Evolutionary conservation across 306 rosid genomes (phyloP).

Genomic region (Lablab purpureus): DNA sequence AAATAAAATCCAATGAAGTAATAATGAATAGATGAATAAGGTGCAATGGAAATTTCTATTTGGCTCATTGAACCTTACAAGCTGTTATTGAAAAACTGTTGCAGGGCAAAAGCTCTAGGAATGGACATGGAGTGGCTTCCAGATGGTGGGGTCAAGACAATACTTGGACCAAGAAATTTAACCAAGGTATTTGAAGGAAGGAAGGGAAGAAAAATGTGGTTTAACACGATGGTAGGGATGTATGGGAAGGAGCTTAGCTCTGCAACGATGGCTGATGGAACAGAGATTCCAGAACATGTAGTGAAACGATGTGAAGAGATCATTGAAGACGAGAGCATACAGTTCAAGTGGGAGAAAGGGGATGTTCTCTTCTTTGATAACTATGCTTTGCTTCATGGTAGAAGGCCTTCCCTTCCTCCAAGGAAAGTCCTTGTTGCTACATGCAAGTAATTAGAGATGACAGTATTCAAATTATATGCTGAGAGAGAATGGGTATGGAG

Average conservation of each 20-base stretch:
- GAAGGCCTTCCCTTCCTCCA: constrained; percentile 93
- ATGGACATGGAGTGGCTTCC: constrained; percentile 84
- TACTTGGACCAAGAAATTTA: constrained; percentile 59
- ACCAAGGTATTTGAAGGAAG: constrained; percentile 86
- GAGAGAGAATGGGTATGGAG: neutral
- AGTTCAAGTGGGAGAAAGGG: constrained; percentile 89
- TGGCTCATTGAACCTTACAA: neutral
- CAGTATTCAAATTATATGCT: constrained; percentile 4
- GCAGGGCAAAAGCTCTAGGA: constrained; percentile 72
- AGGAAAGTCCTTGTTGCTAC: constrained; percentile 77
- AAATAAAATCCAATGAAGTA: neutral
- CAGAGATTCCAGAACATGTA: constrained; percentile 63
- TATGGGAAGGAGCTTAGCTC: constrained; percentile 83
- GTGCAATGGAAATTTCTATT: neutral
- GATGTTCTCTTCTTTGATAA: constrained; percentile 89
- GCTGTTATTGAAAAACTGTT: neutral
- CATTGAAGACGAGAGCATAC: constrained; percentile 91
- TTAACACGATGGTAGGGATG: constrained; percentile 84
- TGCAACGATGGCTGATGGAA: constrained; percentile 77
- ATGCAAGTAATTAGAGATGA: constrained; percentile 60
- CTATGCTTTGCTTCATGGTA: constrained; percentile 84
- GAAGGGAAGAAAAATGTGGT: constrained; percentile 86
- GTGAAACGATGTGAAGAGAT: constrained; percentile 83
- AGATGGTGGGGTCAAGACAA: constrained; percentile 68
- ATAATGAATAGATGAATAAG: neutral